Percentiles rank a stretch among this genome's conserved stretches.
Conservation (phyloP, 1,284 basidiomycete species). For the Malassezia vespertilionis region DNA sequence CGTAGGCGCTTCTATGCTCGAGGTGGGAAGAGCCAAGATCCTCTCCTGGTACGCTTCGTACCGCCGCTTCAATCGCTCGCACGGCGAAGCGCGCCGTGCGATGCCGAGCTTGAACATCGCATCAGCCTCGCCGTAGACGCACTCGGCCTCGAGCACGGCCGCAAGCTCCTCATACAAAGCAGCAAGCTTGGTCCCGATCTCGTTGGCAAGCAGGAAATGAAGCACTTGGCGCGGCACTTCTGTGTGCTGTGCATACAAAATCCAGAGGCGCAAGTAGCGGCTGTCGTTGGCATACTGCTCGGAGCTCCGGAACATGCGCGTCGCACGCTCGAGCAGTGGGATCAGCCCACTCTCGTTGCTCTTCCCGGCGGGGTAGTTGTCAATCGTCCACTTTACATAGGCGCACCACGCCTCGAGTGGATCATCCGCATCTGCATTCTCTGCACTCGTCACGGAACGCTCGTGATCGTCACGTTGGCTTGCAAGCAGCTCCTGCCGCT, state of each 20-base stretch:
- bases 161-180: conserved; percentile 79
- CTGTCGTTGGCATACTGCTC: conserved; percentile 70
- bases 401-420: conserved; percentile 41
- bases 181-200: conserved; percentile 67
- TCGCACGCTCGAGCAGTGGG: conserved; percentile 64
- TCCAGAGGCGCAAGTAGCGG: conserved; percentile 80
- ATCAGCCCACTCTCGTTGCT: conserved; percentile 55
- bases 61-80: conserved; percentile 71
- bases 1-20: conserved; percentile 9
- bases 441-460: conserved; percentile 18
- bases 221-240: conserved; percentile 39
- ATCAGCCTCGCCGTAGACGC: conserved; percentile 57
- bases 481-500: conserved; percentile 29
- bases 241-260: conserved; percentile 54
- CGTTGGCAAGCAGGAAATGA: conserved; percentile 62
- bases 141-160: conserved; percentile 59
- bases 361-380: conserved; percentile 57
- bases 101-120: conserved; percentile 74
- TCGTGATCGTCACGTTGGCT: conserved; percentile 33
- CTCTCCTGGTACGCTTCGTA: conserved; percentile 70
- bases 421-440: conserved; percentile 32
- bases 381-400: conserved; percentile 61
- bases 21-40: conserved; percentile 19
- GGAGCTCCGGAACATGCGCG: conserved; percentile 67
- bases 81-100: conserved; percentile 64